These are phyloP conservation scores for Ophiosphaerella korrae DNA, from an alignment of 2,329 filamentous ascomycete species.

Conservation along the genomic window DNA sequence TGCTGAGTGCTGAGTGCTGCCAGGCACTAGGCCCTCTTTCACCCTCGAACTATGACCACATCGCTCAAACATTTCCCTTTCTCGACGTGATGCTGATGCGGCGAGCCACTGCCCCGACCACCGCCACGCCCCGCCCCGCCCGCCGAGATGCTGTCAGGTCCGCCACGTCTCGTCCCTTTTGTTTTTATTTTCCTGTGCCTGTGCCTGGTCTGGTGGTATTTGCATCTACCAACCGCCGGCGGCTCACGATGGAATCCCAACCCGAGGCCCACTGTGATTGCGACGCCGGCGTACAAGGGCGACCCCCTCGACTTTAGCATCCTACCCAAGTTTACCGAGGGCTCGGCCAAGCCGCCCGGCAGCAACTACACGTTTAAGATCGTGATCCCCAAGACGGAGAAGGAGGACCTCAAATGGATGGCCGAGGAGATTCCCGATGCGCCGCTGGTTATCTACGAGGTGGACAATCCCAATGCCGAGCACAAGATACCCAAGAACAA, in stretches of 20 bases:
- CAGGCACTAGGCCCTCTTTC: neutral
- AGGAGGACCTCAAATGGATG: conserved; percentile 47
- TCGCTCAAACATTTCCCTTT: neutral
- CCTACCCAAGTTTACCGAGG: conserved; percentile 39
- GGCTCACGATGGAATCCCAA: conserved; percentile 18
- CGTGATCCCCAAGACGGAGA: conserved; percentile 45
- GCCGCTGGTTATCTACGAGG: conserved; percentile 56
- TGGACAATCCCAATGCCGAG: conserved; percentile 56
- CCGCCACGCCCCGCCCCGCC: conserved; percentile 6
- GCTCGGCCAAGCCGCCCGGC: conserved; percentile 37
- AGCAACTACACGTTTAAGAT: conserved; percentile 44
- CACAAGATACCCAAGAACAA: conserved; percentile 63
- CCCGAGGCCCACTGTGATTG: conserved; percentile 8
- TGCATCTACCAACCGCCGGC: conserved; percentile 16
- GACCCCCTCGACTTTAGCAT: conserved; percentile 45
- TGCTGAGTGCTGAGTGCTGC: too few relatives aligned
- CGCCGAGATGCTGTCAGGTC: conserved; percentile 43
- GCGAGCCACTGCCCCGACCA: conserved; percentile 10
- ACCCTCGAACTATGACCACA: conserved; percentile 3
- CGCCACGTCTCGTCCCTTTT: conserved; percentile 39
- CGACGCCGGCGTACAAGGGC: conserved; percentile 19
- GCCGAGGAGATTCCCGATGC: conserved; percentile 40
- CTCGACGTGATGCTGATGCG: conserved; percentile 5
- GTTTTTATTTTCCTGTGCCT: conserved; percentile 33
- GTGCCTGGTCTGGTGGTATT: conserved; percentile 39